Evolutionary conservation across 1,139 yeast species (phyloP).

Genomic region (Lodderomyces margitis): DNA sequence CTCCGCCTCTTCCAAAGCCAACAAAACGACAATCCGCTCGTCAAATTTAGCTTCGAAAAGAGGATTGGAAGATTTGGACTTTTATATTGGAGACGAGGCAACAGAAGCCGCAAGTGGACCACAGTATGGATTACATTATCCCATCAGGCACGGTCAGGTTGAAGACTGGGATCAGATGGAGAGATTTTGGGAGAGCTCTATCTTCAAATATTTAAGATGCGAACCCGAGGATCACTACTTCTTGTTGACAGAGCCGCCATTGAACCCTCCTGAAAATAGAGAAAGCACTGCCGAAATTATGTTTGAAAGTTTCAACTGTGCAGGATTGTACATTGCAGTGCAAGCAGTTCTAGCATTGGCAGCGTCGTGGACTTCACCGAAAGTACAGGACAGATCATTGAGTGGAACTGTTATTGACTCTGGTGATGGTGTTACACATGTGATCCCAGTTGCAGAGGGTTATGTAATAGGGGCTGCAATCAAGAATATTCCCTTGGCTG

Average conservation of each 20-base stretch:
- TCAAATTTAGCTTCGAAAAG: conserved; percentile 63
- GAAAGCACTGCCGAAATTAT: conserved; percentile 97
- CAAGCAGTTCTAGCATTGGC: conserved; percentile 98
- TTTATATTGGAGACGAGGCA: conserved; percentile 95
- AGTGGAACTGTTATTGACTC: conserved; percentile 98
- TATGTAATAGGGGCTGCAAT: conserved; percentile 97
- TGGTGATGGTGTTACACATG: conserved; percentile 98
- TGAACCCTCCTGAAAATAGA: conserved; percentile 98
- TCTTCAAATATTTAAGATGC: conserved; percentile 91
- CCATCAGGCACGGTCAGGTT: conserved; percentile 95
- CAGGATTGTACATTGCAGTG: conserved; percentile 96
- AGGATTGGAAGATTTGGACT: conserved; percentile 93
- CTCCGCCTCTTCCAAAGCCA: conserved; percentile 36
- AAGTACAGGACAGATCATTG: conserved; percentile 89
- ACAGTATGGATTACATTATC: conserved; percentile 83
- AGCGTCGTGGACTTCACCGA: conserved; percentile 97
- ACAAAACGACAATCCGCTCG: conserved; percentile 38
- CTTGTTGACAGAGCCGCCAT: conserved; percentile 94
- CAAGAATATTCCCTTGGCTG: conserved; percentile 96
- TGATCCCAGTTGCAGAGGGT: conserved; percentile 98
- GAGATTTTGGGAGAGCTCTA: conserved; percentile 96
- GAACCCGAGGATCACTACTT: conserved; percentile 99
- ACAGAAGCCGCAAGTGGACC: conserved; percentile 85
- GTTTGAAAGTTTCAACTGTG: conserved; percentile 98
- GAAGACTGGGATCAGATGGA: conserved; percentile 99